phyloP scores from a whole-genome alignment of 805 yeast species.

The Zygosaccharomyces bisporus region DNA sequence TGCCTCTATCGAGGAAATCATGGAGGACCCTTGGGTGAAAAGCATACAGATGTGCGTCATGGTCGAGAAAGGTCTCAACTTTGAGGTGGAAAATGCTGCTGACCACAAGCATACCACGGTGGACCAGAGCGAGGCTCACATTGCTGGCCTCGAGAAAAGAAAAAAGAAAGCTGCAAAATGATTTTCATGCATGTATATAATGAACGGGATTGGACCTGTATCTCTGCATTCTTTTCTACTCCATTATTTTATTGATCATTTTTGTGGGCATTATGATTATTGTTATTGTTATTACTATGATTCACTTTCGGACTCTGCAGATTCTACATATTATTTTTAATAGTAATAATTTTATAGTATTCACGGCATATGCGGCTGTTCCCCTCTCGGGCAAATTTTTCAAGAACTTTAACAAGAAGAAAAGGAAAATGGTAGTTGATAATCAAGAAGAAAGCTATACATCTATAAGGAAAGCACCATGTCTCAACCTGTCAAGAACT shows the following conservation, averaged over 20 bases:
- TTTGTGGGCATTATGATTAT: background rate
- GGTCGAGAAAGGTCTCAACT: constrained; percentile 43
- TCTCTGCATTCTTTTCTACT: background rate
- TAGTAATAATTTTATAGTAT: background rate
- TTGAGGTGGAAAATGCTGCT: constrained; percentile 40
- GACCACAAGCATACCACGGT: constrained; percentile 85
- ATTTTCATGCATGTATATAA: background rate
- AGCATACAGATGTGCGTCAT: constrained; percentile 64
- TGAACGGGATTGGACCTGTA: background rate
- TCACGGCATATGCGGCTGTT: background rate
- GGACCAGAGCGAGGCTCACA: constrained; percentile 92
- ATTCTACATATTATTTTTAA: background rate
- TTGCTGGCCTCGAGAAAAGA: constrained; percentile 85
- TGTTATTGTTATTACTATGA: background rate
- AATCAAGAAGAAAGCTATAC: background rate
- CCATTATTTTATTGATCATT: background rate
- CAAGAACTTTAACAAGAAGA: background rate
- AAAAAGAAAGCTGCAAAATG: constrained; percentile 45
- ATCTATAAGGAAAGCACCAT: constrained; percentile 12
- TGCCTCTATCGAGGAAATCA: constrained; percentile 73
- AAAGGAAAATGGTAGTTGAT: background rate
- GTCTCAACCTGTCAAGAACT: constrained; percentile 49
- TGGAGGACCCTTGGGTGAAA: constrained; percentile 65
- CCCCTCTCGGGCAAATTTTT: background rate
- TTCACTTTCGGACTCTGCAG: background rate